Evolutionary conservation across 257 asterid genomes (phyloP).

Genomic region (Nicotiana undulata): DNA sequence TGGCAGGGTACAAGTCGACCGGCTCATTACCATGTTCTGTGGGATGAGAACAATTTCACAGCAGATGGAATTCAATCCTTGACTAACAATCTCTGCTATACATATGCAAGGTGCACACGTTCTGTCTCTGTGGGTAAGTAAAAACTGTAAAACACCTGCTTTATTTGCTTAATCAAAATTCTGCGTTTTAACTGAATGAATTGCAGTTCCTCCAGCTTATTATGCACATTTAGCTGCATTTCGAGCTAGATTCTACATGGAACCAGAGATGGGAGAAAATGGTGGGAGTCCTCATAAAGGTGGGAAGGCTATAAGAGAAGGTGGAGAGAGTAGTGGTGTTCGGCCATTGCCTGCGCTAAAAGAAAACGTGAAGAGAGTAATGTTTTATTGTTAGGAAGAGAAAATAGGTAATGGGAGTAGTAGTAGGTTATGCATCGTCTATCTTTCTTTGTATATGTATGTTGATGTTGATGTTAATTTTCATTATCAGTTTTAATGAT

Average conservation of each 20-base stretch:
- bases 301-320: constrained; percentile 27
- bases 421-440: not conserved
- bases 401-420: constrained; percentile 10
- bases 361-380: constrained; percentile 91
- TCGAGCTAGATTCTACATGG: constrained; percentile 91
- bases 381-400: constrained; percentile 70
- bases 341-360: constrained; percentile 87
- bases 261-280: constrained; percentile 63
- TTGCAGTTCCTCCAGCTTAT: constrained; percentile 93
- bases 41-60: constrained; percentile 97
- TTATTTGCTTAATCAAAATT: not conserved
- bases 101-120: constrained; percentile 96
- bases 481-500: constrained; percentile 11
- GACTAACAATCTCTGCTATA: constrained; percentile 94
- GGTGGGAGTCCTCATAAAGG: constrained; percentile 25
- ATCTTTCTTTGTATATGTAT: constrained; percentile 32
- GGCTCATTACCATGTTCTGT: constrained; percentile 95
- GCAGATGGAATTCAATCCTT: constrained; percentile 93
- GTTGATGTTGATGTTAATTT: not conserved
- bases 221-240: constrained; percentile 96
- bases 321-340: constrained; percentile 54
- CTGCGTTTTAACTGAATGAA: not conserved
- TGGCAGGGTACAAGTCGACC: constrained; percentile 95
- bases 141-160: not conserved
- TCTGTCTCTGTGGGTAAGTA: constrained; percentile 92